Evolutionary conservation across 73 alveolate genomes (phyloP).

Genomic region (Paramecium tetraurelia): DNA sequence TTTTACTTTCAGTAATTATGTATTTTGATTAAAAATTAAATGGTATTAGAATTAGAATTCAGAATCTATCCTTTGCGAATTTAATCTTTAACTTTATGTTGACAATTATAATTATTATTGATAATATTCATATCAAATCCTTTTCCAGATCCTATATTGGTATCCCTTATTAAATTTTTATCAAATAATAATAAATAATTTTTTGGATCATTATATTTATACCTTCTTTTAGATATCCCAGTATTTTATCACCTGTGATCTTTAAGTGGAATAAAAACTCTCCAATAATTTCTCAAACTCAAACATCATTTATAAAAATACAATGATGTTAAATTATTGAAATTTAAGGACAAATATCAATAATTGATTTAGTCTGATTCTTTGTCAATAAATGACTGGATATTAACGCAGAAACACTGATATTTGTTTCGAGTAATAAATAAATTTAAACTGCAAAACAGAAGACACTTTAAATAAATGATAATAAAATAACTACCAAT

Average conservation of each 20-base stretch:
- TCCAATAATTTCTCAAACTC: neutral
- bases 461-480: slow-evolving; percentile 79
- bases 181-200: no score
- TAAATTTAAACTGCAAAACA: slow-evolving; percentile 80
- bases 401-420: slow-evolving; percentile 85
- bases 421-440: slow-evolving; percentile 83
- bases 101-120: neutral
- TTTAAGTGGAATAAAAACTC: no score
- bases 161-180: no score
- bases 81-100: neutral
- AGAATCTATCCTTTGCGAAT: neutral
- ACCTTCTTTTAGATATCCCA: no score
- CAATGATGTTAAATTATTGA: neutral
- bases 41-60: neutral
- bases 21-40: neutral
- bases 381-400: slow-evolving; percentile 65
- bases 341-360: neutral
- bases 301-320: neutral
- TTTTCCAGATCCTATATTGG: no score
- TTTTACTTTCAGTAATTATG: neutral
- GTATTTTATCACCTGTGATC: no score
- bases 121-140: neutral
- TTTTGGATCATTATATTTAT: no score
- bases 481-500: slow-evolving; percentile 88
- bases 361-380: neutral